Evolutionary conservation across 2,329 filamentous ascomycete species (phyloP).

Genomic region (Teratosphaeria viscida): DNA sequence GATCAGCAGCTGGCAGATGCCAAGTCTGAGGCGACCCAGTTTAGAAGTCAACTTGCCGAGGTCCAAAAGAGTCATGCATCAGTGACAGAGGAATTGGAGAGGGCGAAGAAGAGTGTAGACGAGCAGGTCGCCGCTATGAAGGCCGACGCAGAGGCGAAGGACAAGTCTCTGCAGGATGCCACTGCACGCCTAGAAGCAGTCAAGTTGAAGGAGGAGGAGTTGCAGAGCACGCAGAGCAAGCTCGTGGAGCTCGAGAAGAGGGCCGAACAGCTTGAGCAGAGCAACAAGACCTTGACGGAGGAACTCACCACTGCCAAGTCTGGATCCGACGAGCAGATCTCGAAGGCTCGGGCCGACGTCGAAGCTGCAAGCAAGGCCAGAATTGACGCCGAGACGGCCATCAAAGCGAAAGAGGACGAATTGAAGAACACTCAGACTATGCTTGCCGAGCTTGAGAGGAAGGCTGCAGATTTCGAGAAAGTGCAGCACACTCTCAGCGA

Average conservation of each 20-base stretch:
- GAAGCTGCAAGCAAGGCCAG: not conserved
- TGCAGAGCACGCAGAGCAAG: not conserved
- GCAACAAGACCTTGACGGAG: not conserved
- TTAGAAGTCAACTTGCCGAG: not conserved
- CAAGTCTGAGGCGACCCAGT: not conserved
- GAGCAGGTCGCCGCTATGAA: not conserved
- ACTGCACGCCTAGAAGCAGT: not conserved
- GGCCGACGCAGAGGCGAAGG: not conserved
- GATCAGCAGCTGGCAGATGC: not conserved
- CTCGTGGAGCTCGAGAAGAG: not conserved
- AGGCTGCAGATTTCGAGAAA: not conserved
- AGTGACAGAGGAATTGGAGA: not conserved
- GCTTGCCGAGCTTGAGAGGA: not conserved
- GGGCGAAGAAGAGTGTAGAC: not conserved
- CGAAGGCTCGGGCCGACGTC: not conserved
- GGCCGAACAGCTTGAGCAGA: not conserved
- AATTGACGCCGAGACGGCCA: not conserved
- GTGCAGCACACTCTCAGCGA: not conserved
- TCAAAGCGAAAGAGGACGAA: not conserved
- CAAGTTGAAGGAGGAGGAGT: not conserved
- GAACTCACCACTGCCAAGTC: not conserved
- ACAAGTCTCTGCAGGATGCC: not conserved
- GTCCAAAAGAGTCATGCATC: not conserved
- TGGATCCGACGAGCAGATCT: not conserved
- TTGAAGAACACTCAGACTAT: not conserved